Evolutionary conservation across 179 eudicot genomes (phyloP).

Genomic region (Monotropa hypopitys): DNA sequence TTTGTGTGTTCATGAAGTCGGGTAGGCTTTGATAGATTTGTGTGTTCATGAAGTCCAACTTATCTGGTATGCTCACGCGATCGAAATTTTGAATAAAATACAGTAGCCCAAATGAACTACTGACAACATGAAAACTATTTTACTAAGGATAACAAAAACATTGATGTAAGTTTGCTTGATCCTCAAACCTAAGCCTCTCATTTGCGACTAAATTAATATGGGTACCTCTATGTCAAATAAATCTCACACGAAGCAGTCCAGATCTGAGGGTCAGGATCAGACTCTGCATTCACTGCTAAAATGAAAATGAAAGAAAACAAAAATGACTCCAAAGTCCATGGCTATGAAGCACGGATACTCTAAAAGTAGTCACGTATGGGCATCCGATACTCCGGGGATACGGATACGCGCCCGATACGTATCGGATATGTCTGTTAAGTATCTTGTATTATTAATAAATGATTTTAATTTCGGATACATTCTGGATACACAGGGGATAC

Average conservation of each 20-base stretch:
- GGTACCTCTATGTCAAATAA: neutral
- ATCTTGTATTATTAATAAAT: no score
- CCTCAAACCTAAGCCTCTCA: neutral
- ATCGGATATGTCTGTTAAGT: no score
- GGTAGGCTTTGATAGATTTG: neutral
- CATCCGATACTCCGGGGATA: no score
- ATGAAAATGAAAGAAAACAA: neutral
- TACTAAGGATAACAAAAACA: neutral
- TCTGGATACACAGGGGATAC: no score
- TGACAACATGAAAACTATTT: neutral
- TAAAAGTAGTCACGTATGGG: no score
- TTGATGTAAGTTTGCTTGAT: neutral
- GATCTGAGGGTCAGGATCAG: neutral
- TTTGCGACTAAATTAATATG: neutral
- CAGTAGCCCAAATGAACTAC: neutral
- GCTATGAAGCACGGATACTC: no score
- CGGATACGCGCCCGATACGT: no score
- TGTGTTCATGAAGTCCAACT: neutral
- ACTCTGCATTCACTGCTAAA: neutral
- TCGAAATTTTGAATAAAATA: neutral
- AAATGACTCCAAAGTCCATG: neutral
- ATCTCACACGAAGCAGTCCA: neutral
- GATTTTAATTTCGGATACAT: no score
- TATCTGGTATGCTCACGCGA: neutral
- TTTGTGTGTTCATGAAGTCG: neutral